Base-by-base conservation (phyloP, 208 protist genomes). In the Leishmania martiniquensis region DNA sequence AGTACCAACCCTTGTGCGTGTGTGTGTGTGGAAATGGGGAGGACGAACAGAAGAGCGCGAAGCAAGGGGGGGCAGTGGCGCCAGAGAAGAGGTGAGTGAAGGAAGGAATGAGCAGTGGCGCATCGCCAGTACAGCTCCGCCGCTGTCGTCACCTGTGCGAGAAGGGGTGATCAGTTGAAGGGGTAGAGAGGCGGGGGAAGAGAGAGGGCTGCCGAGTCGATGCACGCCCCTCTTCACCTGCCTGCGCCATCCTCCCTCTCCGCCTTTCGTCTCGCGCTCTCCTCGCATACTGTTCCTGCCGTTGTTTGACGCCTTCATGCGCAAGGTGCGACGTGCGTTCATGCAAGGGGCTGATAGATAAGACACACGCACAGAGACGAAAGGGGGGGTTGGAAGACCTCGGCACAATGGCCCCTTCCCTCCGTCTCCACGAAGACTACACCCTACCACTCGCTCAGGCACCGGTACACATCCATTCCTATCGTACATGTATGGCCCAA, bases 371-470 rank as follows among this genome's bases (percentile, higher is more conserved):
- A 9, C n/a, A 32, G 32, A 65, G 0, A 49, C n/a, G 20, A 54
- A 20, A 55, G 49, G 12, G 32, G 29, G 29, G 49, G 15, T 10
- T 29, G 5, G 29, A 60, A 45, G 49, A 37, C 29, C 49, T 59
- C 69, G 49, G 20, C 45, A 44, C 45, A 52, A 32, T 13, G 2
- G 6, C 52, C 71, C 52, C 32, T 7, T 22, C 52, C 52, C 49
- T 63, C 37, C 71, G 15, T 55, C 47, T 39, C 34, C 22, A 71
- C 42, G n/a, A 71, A 32, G n/a, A 39, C 44, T 54, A 73, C 49
- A 74, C 70, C 6, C 37, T 7, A 39, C 51, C 4, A 72, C 68
- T 44, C 70, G 62, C 70, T 34, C 70, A 47, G 20, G 62, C 52
- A 63, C 66, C 4, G 7, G 13, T 32, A 51, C 66, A 44, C 66